A percentile compares a stretch with the other conserved stretches of the same genome.
These are phyloP conservation scores for Thermoascus crustaceus DNA, from an alignment of 2,329 filamentous ascomycete genomes.

Conservation along the genomic window DNA sequence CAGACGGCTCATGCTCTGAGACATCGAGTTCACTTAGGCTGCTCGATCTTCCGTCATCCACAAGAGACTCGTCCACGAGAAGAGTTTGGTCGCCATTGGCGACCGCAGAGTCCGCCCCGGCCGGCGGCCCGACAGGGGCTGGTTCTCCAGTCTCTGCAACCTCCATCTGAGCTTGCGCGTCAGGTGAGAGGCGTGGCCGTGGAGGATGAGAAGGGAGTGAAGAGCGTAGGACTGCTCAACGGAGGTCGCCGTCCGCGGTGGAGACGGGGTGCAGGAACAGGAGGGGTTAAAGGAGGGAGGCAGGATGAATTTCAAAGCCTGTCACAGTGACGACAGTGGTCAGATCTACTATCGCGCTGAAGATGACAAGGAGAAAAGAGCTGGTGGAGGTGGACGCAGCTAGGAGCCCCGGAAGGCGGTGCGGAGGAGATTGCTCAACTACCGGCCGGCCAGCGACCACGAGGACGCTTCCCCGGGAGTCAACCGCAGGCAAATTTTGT, in stretches of 20 bases:
- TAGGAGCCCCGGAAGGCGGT: slow-evolving; percentile 27
- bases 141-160: slow-evolving; percentile 30
- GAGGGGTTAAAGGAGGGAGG: not conserved
- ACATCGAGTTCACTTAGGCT: slow-evolving; percentile 88
- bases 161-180: slow-evolving; percentile 26
- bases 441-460: not conserved
- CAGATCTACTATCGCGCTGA: not conserved
- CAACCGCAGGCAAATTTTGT: not conserved
- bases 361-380: slow-evolving; percentile 7
- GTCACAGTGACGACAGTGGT: not conserved
- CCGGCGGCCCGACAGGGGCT: slow-evolving; percentile 25
- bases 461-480: not conserved
- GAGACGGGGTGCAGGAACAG: not conserved
- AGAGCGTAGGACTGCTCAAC: not conserved
- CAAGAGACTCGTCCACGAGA: slow-evolving; percentile 34
- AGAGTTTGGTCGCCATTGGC: slow-evolving; percentile 30
- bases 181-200: slow-evolving; percentile 3
- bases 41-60: slow-evolving; percentile 70
- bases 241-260: not conserved
- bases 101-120: slow-evolving; percentile 24
- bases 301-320: not conserved
- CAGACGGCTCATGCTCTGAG: slow-evolving; percentile 53
- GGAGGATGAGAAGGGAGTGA: slow-evolving; percentile 1
- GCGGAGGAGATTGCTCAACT: slow-evolving; percentile 30
- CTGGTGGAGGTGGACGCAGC: slow-evolving; percentile 9